Evolutionary conservation across 2,329 filamentous ascomycete genomes (phyloP), one percentile per base, ranked within the genome.

Genomic region (Monosporascus sp.): DNA sequence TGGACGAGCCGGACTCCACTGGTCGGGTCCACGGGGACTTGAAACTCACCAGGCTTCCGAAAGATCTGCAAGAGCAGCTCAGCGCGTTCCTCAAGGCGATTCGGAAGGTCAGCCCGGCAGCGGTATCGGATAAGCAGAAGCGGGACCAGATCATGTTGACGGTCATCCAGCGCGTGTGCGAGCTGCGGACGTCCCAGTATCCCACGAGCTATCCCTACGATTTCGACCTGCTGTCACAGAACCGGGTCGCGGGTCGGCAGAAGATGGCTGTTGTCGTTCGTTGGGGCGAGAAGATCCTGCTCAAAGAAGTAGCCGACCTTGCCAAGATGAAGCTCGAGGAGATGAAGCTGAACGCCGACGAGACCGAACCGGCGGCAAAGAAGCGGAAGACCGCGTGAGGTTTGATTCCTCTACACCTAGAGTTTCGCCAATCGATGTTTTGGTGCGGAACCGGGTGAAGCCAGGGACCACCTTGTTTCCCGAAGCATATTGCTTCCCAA

Each of bases 241-340:
- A 60, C 5, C 58, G 58, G 15, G 52, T 75, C 6, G 56, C 57
- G 3, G 61, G 70, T 31, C 71, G 78, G 48, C 67, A 68, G 15
- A 73, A 70, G 44, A 88, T 88, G 83, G 88, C 88, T 0, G 63
- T 84, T 22, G 72, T 80, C 49, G 86, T 91, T 37, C 80, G 89
- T 54, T 70, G 85, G 3, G 89, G 88, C 15, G 89, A 93, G 70
- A 90, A 90, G 67, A 76, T 78, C 59, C 73, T 92, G 6, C 65
- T 91, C 24, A 70, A 75, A 52, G 76, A 83, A 62, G 75, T 83
- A 1, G 74, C 79, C 54, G 59, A 55, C 11, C 60, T 69, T 15
- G 57, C 69, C 47, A 69, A 67, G 58, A 65, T 61, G 37, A 66
- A 62, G 51, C 47, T 66, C 17, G 56, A 55, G 17, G 54, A 57